Base-by-base conservation (phyloP, 208 protist species). In the Lotmaria passim region DNA sequence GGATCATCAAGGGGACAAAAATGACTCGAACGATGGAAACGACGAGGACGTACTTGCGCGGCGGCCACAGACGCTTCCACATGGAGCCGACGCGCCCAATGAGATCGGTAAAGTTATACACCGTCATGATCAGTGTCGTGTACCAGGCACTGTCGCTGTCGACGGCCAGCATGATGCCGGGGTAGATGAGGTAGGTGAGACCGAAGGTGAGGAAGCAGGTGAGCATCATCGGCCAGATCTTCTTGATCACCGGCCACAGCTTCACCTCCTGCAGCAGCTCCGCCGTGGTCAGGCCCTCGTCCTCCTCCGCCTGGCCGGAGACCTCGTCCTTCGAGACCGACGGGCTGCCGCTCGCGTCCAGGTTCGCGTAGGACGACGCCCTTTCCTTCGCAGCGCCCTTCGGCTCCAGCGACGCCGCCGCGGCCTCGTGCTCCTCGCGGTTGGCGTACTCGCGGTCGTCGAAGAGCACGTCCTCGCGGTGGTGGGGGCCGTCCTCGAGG, bases 191-290 rank as follows among this genome's bases (percentile, higher is more conserved):
- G 73, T 91, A 90, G 21, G 91, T 90, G 64, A 79, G 43, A 41
- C 70, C 51, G 60, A 93, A 94, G 43, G 78, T 87, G 15, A 91
- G 69, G 46, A 87, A 81, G 56, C 81, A 86, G 14, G 87, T 60
- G 11, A 95, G 55, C 82, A 90, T 89, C 87, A 95, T 91, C 0
- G 86, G 83, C 62, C 79, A 91, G 50, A 90, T 89, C 50, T 82
- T 70, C 58, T 89, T 85, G 39, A 92, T 75, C 12, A 95, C 81
- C 19, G 71, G 78, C 81, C 81, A 85, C 57, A 93, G 51, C 44
- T 68, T 79, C 33, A 84, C 80, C 19, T 65, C 62, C 75, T 90
- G 85, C 44, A 93, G 61, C 58, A 90, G 67, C 79, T 89, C 87
- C 21, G 87, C 73, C 21, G 87, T 93, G 17, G 82, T 90, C 52